Conservation (phyloP, 306 rosid genomes). For the Cyclanthera cordifolia region DNA sequence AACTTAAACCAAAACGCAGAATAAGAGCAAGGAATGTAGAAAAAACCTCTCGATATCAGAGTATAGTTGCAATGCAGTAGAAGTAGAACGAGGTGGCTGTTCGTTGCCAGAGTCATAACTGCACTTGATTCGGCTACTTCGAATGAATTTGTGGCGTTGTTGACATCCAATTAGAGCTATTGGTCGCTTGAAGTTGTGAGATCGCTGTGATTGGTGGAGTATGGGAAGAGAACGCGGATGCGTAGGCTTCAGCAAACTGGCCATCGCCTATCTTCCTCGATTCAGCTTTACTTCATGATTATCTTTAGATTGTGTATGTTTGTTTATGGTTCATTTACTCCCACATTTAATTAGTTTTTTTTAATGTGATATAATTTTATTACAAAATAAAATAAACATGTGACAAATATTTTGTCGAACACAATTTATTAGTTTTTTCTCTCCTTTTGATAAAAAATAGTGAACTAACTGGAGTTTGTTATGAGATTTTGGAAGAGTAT, state of each 20-base stretch:
- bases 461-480: too few relatives aligned
- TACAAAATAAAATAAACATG: too few relatives aligned
- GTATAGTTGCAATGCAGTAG: slow-evolving; percentile 61
- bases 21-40: not conserved
- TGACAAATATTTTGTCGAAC: too few relatives aligned
- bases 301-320: too few relatives aligned
- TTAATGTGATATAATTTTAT: too few relatives aligned
- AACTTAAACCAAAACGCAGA: not conserved
- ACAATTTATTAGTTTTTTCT: too few relatives aligned
- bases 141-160: not conserved
- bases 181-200: not conserved
- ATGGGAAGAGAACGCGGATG: slow-evolving; percentile 9
- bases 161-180: slow-evolving; percentile 14
- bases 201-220: not conserved
- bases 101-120: slow-evolving; percentile 16
- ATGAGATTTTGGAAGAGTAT: too few relatives aligned
- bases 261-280: slow-evolving; percentile 19
- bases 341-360: too few relatives aligned
- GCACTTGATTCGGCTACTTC: slow-evolving; percentile 23
- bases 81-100: slow-evolving; percentile 18
- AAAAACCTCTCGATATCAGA: slow-evolving; percentile 67
- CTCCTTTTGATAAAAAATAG: too few relatives aligned
- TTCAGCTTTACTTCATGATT: too few relatives aligned
- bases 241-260: slow-evolving; percentile 22
- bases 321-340: too few relatives aligned